Conservation (phyloP, 495 filamentous ascomycete species). For the Bacidia rubella region DNA sequence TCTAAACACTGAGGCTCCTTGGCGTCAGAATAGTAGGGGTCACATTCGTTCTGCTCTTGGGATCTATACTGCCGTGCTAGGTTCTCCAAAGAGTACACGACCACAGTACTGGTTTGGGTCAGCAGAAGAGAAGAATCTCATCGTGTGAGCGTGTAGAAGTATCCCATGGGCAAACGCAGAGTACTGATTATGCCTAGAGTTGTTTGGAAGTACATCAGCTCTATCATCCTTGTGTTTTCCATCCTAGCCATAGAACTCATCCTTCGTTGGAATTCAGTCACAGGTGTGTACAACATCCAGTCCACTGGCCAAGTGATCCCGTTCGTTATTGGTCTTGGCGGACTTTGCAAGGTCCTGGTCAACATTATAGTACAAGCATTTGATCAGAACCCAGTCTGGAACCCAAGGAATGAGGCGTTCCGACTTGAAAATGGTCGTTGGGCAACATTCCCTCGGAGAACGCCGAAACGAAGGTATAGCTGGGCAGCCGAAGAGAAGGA, state of each 20-base stretch:
- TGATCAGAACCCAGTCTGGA: not conserved
- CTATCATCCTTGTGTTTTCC: not conserved
- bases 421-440: not conserved
- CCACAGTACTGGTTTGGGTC: too few species aligned
- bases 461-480: not conserved
- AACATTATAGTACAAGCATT: not conserved
- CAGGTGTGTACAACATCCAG: constrained; percentile 9
- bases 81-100: not conserved
- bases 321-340: constrained; percentile 13
- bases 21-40: not conserved
- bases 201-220: not conserved
- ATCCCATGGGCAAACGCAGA: not conserved
- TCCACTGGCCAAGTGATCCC: constrained; percentile 17
- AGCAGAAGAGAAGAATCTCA: not conserved
- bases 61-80: not conserved
- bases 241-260: constrained; percentile 12
- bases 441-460: not conserved
- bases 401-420: not conserved
- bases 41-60: not conserved
- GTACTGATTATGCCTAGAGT: not conserved
- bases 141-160: not conserved
- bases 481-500: not conserved
- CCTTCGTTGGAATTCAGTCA: constrained; percentile 11
- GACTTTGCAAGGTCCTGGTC: not conserved
- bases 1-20: not conserved